Conservation (phyloP, 495 filamentous ascomycete species). For the Aspergillus sclerotiicarbonarius region DNA sequence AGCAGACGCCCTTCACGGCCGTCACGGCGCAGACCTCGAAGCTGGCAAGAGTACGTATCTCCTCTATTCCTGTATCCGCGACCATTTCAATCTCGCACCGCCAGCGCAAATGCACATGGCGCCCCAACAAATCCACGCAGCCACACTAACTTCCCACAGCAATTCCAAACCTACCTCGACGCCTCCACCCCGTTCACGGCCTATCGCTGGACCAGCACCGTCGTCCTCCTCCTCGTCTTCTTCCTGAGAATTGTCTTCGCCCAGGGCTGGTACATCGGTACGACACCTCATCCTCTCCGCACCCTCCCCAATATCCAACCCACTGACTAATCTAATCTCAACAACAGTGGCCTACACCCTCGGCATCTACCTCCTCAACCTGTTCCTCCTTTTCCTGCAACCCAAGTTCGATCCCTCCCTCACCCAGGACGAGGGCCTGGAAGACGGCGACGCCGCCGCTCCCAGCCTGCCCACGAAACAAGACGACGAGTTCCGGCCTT, state of each 20-base stretch:
- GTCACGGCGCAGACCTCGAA: constrained; percentile 80
- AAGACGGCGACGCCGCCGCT: constrained; percentile 77
- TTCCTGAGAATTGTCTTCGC: constrained; percentile 84
- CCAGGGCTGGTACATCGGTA: constrained; percentile 99
- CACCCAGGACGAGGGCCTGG: constrained; percentile 91
- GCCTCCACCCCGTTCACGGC: constrained; percentile 81
- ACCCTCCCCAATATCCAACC: constrained; percentile 1
- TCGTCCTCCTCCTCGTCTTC: constrained; percentile 70
- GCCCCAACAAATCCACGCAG: neutral
- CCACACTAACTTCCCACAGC: constrained; percentile 44
- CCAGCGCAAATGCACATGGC: too few relatives aligned
- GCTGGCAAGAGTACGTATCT: constrained; percentile 59
- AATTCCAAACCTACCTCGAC: constrained; percentile 94
- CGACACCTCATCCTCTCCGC: constrained; percentile 19
- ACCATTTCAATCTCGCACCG: too few relatives aligned
- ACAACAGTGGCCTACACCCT: constrained; percentile 87
- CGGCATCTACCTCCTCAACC: constrained; percentile 97
- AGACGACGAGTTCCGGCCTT: constrained; percentile 95
- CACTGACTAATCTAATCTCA: constrained; percentile 8
- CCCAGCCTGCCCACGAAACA: constrained; percentile 81
- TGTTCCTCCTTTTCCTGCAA: constrained; percentile 97
- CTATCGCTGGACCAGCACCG: constrained; percentile 88
- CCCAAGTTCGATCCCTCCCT: constrained; percentile 99
- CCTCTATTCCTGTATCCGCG: neutral
- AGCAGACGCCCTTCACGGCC: constrained; percentile 79